Conservation (phyloP, 2,329 filamentous ascomycete species). For the Sarocladiaceae sp. region DNA sequence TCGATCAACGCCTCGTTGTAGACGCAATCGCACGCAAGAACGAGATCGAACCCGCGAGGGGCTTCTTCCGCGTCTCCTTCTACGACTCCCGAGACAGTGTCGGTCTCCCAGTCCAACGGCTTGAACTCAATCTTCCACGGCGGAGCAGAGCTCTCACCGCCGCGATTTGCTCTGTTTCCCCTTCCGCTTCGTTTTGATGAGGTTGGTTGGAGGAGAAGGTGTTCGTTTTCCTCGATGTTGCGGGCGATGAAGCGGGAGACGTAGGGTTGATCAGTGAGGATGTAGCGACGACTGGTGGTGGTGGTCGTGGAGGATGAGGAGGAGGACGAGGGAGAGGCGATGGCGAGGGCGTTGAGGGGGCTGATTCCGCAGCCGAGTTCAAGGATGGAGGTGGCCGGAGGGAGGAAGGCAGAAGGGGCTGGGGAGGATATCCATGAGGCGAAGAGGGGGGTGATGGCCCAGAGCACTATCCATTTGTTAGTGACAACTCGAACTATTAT, state of each 20-base stretch:
- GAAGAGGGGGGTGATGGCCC: conserved; percentile 82
- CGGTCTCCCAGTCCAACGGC: conserved; percentile 77
- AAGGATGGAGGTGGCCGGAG: conserved; percentile 51
- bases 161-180: background rate
- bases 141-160: background rate
- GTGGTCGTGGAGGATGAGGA: conserved; percentile 22
- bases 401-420: conserved; percentile 37
- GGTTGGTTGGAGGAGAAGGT: conserved; percentile 10
- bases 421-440: conserved; percentile 69
- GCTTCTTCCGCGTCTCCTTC: conserved; percentile 27
- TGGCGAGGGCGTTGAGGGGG: conserved; percentile 65
- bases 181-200: background rate
- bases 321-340: conserved; percentile 27
- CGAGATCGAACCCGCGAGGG: conserved; percentile 50
- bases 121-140: conserved; percentile 45
- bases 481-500: too few species aligned
- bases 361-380: conserved; percentile 89
- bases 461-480: too few species aligned
- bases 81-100: conserved; percentile 32
- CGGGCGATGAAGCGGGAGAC: conserved; percentile 68
- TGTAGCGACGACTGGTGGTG: conserved; percentile 55
- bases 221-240: conserved; percentile 63
- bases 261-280: conserved; percentile 85
- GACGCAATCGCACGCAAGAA: conserved; percentile 88
- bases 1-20: conserved; percentile 85